phyloP scores from a whole-genome alignment of 257 asterid species.

The Rhazya stricta region DNA sequence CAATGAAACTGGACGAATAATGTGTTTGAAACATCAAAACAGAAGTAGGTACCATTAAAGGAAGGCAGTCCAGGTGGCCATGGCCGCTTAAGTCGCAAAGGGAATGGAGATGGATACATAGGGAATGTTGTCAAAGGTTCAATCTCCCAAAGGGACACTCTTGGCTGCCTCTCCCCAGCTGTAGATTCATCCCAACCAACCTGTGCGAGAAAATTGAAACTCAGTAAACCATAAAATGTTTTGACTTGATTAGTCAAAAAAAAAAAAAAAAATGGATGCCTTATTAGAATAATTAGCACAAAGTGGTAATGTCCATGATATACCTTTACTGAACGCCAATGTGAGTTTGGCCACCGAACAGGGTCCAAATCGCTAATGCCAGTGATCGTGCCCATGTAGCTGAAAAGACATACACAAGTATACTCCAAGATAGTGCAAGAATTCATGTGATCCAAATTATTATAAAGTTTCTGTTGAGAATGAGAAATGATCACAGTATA shows the following conservation, averaged over 20 bases:
- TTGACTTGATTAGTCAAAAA: neutral
- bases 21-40: neutral
- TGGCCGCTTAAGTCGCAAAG: slow-evolving; percentile 65
- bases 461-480: neutral
- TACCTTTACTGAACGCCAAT: slow-evolving; percentile 90
- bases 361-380: slow-evolving; percentile 71
- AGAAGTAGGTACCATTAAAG: slow-evolving; percentile 36
- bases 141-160: slow-evolving; percentile 85
- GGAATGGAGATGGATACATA: slow-evolving; percentile 66
- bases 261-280: neutral
- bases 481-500: neutral
- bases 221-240: neutral
- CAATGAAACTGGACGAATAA: neutral
- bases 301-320: neutral
- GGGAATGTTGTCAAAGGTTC: slow-evolving; percentile 80
- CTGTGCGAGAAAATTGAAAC: slow-evolving; percentile 22
- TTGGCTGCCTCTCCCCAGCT: slow-evolving; percentile 72
- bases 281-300: neutral
- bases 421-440: neutral
- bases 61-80: slow-evolving; percentile 71
- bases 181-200: slow-evolving; percentile 93
- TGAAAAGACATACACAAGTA: slow-evolving; percentile 13
- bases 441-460: neutral
- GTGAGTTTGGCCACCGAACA: slow-evolving; percentile 66
- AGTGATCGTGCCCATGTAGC: slow-evolving; percentile 88